These are phyloP conservation scores for Nakazawaea anatomiae DNA, from an alignment of 805 yeast genomes.

Conservation along the genomic window DNA sequence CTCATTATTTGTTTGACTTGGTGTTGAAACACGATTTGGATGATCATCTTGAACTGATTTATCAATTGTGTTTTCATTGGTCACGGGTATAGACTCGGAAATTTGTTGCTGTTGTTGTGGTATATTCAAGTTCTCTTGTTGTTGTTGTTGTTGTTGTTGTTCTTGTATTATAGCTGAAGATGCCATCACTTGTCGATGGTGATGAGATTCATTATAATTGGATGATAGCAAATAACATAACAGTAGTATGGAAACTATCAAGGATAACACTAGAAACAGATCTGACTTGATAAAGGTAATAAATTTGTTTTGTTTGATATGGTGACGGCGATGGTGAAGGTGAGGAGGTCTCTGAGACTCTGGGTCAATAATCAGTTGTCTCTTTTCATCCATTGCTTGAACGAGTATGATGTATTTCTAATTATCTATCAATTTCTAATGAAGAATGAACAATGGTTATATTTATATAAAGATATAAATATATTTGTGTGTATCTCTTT, in stretches of 20 bases:
- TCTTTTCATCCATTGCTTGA: background rate
- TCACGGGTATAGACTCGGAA: background rate
- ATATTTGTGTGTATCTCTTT: too few relatives aligned
- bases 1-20: background rate
- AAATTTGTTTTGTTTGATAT: background rate
- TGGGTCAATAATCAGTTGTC: background rate
- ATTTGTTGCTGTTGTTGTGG: background rate
- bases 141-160: background rate
- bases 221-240: slow-evolving; percentile 1
- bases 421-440: too few relatives aligned
- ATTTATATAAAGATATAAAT: too few relatives aligned
- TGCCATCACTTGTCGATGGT: background rate
- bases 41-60: background rate
- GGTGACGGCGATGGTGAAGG: background rate
- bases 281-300: slow-evolving; percentile 2
- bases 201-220: background rate
- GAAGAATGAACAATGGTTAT: too few relatives aligned
- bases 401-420: too few relatives aligned
- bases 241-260: background rate
- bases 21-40: too few relatives aligned
- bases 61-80: slow-evolving; percentile 5
- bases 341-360: background rate
- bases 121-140: background rate
- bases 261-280: background rate
- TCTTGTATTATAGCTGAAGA: background rate